phyloP scores from a whole-genome alignment of 345 rosid genomes.

The Hypericum androsaemum region DNA sequence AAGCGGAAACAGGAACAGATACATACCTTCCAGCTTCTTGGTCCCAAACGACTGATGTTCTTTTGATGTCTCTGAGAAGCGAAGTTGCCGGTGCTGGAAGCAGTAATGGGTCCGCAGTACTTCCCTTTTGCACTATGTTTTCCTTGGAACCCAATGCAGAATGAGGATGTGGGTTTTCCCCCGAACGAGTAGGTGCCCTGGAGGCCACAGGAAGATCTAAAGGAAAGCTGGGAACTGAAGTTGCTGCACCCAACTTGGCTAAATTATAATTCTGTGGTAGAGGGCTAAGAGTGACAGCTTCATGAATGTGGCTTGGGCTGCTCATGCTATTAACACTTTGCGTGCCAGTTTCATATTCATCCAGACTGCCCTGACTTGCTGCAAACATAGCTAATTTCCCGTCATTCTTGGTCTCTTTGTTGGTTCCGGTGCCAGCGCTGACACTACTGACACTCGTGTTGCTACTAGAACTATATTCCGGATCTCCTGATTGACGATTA shows the following conservation, averaged over 20 bases:
- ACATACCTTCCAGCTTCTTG: constrained; percentile 90
- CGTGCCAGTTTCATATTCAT: constrained; percentile 77
- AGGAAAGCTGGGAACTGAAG: constrained; percentile 27
- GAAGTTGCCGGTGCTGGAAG: constrained; percentile 65
- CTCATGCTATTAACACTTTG: constrained; percentile 82
- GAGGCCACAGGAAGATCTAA: constrained; percentile 38
- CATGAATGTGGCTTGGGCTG: constrained; percentile 82
- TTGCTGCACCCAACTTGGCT: constrained; percentile 29
- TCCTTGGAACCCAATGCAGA: constrained; percentile 35
- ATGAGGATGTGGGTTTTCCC: constrained; percentile 11
- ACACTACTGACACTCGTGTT: constrained; percentile 73
- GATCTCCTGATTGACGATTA: constrained; percentile 39
- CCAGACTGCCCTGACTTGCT: constrained; percentile 86
- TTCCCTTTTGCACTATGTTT: constrained; percentile 46
- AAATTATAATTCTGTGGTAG: constrained; percentile 53
- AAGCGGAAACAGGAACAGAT: constrained; percentile 63
- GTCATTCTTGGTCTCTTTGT: constrained; percentile 58
- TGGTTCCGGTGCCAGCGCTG: constrained; percentile 54
- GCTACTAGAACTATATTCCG: constrained; percentile 73
- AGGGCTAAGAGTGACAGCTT: constrained; percentile 73
- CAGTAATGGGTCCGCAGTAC: constrained; percentile 44
- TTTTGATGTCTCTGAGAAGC: constrained; percentile 77
- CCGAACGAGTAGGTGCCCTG: constrained; percentile 27
- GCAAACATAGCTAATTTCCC: constrained; percentile 40
- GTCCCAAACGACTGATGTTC: constrained; percentile 87